Evolutionary conservation across 495 filamentous ascomycete species (phyloP), one percentile per base, ranked within the genome.

Genomic region (Pseudomonodictys pantanalensis): DNA sequence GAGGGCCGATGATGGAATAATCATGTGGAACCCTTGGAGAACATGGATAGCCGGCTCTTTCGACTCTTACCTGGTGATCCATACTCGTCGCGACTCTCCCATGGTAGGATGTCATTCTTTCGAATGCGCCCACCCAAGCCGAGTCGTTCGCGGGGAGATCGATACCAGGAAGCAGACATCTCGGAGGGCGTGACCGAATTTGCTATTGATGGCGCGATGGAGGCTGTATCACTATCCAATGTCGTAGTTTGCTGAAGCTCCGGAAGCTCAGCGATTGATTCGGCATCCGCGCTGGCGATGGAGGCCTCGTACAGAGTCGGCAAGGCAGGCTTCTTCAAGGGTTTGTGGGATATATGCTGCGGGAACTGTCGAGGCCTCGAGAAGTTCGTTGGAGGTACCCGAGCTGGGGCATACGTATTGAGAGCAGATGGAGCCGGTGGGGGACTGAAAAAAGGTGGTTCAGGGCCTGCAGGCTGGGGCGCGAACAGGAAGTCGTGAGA

Each of bases 111-210:
- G 28, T 67, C 66, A n/a, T 42, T 56, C 50, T 66, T 63, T 10
- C 41, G 56, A 20, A 72, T 60, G 30, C 53, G 62, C 0, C 69
- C 65, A 26, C 70, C 70, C 6, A 71, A 51, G 1, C 71, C 70
- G 6, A 74, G 64, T 32, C 71, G 59, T 55, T 74, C 68, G 47
- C 69, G 68, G 15, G 71, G 66, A 10, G 66, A 60, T 45, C 57
- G 54, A 41, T 53, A 68, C 68, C 70, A 71, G 50, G 62, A 68
- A 30, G 50, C 68, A 3, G 64, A 68, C 62, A 71, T 67, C n/a
- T 48, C 65, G 12, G 64, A 65, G 1, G 68, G 68, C 17, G 68
- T 66, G 1, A 67, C 30, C 18, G 66, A 67, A 10, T 10, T 32
- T 24, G 65, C 49, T 22, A 59, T 28, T 7, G 45, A 50, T 39